These are phyloP conservation scores for Pseudocercospora fuligena DNA, from an alignment of 2,329 filamentous ascomycete genomes.

Conservation along the genomic window DNA sequence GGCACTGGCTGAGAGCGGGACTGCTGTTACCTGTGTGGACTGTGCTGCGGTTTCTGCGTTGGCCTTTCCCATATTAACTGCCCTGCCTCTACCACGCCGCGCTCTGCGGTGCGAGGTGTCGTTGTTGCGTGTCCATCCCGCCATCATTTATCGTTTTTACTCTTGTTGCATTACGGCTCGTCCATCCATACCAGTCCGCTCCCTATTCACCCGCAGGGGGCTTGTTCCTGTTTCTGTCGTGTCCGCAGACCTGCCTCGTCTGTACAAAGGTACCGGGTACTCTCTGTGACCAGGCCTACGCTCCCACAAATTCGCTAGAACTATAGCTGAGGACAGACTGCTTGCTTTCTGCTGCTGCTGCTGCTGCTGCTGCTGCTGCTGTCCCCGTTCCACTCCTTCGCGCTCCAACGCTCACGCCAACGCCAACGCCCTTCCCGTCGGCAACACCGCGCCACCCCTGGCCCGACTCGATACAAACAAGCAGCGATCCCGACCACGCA, in stretches of 20 bases:
- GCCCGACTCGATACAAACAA: slow-evolving; percentile 9
- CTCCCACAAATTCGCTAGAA: neutral
- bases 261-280: neutral
- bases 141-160: neutral
- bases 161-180: neutral
- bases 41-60: neutral
- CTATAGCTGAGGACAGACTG: neutral
- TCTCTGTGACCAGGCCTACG: too few species aligned
- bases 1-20: neutral
- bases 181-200: too few species aligned
- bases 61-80: slow-evolving; percentile 2
- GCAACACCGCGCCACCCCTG: slow-evolving; percentile 10
- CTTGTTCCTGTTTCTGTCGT: neutral
- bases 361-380: neutral
- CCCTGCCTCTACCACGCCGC: neutral
- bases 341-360: neutral
- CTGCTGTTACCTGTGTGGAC: neutral
- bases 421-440: neutral
- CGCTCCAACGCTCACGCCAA: neutral
- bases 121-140: slow-evolving; percentile 2
- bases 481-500: neutral
- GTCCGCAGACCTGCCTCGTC: neutral
- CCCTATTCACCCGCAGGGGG: too few species aligned
- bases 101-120: neutral
- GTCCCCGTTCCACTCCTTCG: slow-evolving; percentile 4